These are phyloP conservation scores for Stenogyne calaminthoides DNA, from an alignment of 305 asterid species.

Conservation along the genomic window DNA sequence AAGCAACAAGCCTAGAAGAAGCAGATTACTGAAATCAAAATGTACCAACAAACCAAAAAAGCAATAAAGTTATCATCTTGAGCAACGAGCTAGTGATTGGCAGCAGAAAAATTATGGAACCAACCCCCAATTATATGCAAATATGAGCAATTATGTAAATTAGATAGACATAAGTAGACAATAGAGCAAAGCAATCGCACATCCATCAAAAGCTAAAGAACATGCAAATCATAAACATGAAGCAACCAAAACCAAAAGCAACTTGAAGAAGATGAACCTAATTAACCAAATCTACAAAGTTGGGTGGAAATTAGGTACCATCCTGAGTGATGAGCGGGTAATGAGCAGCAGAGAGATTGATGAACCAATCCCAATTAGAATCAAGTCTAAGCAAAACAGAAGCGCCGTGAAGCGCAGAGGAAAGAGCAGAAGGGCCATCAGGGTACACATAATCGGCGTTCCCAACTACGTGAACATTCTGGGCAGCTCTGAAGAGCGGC, in stretches of 20 bases:
- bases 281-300: conserved; percentile 3
- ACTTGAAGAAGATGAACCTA: conserved; percentile 4
- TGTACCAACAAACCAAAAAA: not conserved
- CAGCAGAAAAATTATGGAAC: conserved; percentile 35
- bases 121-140: not conserved
- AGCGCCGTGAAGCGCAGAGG: conserved; percentile 81
- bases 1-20: conserved; percentile 4
- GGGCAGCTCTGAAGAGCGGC: conserved; percentile 69
- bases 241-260: conserved; percentile 9
- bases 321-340: conserved; percentile 92
- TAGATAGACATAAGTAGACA: not conserved
- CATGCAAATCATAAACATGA: not conserved
- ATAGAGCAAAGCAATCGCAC: conserved; percentile 4
- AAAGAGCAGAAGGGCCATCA: conserved; percentile 66
- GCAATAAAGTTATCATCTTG: conserved; percentile 47
- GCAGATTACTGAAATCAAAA: not conserved
- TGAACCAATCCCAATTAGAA: conserved; percentile 84
- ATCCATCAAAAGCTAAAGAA: conserved; percentile 15
- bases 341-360: conserved; percentile 68
- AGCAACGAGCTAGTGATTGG: conserved; percentile 50
- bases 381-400: conserved; percentile 64
- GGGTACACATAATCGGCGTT: conserved; percentile 60
- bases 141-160: not conserved
- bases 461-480: conserved; percentile 76
- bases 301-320: conserved; percentile 49